phyloP scores from a whole-genome alignment of 2,329 filamentous ascomycete genomes.

The Tolypocladium amazonense region DNA sequence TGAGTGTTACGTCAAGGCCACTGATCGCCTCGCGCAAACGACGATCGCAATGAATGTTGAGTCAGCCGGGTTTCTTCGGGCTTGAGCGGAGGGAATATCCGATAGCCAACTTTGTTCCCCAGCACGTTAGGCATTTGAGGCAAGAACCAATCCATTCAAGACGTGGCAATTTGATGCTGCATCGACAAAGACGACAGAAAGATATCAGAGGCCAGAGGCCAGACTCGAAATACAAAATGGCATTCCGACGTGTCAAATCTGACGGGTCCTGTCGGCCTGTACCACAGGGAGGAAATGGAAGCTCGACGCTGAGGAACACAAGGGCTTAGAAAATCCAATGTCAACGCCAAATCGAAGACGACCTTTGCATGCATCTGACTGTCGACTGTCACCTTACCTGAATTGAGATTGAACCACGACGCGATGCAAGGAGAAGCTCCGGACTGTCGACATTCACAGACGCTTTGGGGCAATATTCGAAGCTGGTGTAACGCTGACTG shows the following conservation, averaged over 20 bases:
- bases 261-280: background rate
- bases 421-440: background rate
- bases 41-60: background rate
- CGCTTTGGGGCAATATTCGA: background rate
- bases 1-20: background rate
- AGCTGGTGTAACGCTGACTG: background rate
- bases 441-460: background rate
- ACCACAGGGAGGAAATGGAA: background rate
- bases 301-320: background rate
- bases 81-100: background rate
- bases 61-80: background rate
- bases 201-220: background rate
- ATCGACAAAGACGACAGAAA: background rate
- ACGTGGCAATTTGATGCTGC: background rate
- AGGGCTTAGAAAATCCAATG: background rate
- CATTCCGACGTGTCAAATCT: background rate
- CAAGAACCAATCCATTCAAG: background rate
- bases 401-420: background rate
- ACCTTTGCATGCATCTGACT: background rate
- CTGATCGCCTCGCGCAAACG: background rate
- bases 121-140: background rate
- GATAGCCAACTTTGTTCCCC: background rate
- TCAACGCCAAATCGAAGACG: background rate
- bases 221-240: background rate
- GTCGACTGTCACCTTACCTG: background rate